Evolutionary conservation across 257 asterid species (phyloP).

Genomic region (Solanum clarkiae): DNA sequence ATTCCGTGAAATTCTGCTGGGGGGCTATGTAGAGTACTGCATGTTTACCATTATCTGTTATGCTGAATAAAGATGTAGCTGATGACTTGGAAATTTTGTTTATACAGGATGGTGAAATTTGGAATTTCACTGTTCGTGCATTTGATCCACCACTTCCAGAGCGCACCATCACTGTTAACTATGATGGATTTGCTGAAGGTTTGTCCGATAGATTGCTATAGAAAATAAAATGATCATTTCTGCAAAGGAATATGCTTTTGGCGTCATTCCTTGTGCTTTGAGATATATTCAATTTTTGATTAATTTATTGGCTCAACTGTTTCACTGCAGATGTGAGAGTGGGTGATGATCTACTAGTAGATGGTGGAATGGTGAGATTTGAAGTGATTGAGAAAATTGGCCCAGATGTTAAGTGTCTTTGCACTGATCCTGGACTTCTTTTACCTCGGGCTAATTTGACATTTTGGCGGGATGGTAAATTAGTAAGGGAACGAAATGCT

Average conservation of each 20-base stretch:
- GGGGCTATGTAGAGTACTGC: background rate
- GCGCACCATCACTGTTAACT: slow-evolving; percentile 68
- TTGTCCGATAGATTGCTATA: background rate
- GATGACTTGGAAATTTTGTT: background rate
- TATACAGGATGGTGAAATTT: slow-evolving; percentile 87
- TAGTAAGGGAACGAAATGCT: slow-evolving; percentile 95
- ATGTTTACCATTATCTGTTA: background rate
- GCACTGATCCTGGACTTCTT: slow-evolving; percentile 95
- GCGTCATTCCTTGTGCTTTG: background rate
- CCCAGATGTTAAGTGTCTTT: slow-evolving; percentile 91
- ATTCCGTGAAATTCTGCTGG: background rate
- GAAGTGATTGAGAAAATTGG: slow-evolving; percentile 94
- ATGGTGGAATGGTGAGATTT: slow-evolving; percentile 99
- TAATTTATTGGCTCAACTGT: background rate
- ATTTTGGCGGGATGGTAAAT: slow-evolving; percentile 91
- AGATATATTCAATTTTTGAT: background rate
- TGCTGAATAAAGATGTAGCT: background rate
- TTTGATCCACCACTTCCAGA: slow-evolving; percentile 72
- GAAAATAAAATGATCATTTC: background rate
- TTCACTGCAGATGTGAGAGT: slow-evolving; percentile 58
- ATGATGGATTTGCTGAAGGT: slow-evolving; percentile 99
- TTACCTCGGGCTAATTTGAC: slow-evolving; percentile 96
- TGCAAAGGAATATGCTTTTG: background rate
- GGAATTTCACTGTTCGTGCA: slow-evolving; percentile 95
- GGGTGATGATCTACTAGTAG: slow-evolving; percentile 93